phyloP scores from a whole-genome alignment of 2,329 filamentous ascomycete genomes.

The Penicillium sp. region DNA sequence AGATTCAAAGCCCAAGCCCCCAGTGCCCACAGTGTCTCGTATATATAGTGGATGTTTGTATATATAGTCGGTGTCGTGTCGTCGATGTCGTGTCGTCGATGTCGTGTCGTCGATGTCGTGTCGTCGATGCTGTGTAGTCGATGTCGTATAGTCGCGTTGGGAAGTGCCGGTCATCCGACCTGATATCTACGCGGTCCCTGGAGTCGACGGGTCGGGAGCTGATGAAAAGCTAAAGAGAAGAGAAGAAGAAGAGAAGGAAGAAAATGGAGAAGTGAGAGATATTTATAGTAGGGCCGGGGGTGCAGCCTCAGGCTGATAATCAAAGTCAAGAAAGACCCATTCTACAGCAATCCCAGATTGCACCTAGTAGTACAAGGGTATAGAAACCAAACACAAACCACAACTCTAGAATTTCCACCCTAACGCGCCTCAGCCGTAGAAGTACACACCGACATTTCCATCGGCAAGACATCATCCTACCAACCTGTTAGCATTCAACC shows the following conservation, averaged over 20 bases:
- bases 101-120: no score
- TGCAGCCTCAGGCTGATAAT: no score
- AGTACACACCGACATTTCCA: slow-evolving; percentile 14
- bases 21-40: no score
- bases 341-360: no score
- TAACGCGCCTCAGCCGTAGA: slow-evolving; percentile 8
- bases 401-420: neutral
- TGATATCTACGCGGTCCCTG: neutral
- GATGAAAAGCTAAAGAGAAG: neutral
- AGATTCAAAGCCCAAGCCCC: neutral
- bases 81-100: no score
- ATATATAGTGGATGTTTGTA: no score
- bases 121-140: no score
- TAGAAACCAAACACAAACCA: slow-evolving; percentile 3
- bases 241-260: neutral
- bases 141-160: neutral
- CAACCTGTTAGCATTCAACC: slow-evolving; percentile 1
- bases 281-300: no score
- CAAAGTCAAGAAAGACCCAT: no score
- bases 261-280: neutral
- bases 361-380: slow-evolving; percentile 16
- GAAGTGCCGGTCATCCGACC: neutral
- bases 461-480: slow-evolving; percentile 25
- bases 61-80: no score
- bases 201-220: neutral